Base-by-base conservation (phyloP, 2,329 filamentous ascomycete genomes). In the Cadophora luteo-olivacea region DNA sequence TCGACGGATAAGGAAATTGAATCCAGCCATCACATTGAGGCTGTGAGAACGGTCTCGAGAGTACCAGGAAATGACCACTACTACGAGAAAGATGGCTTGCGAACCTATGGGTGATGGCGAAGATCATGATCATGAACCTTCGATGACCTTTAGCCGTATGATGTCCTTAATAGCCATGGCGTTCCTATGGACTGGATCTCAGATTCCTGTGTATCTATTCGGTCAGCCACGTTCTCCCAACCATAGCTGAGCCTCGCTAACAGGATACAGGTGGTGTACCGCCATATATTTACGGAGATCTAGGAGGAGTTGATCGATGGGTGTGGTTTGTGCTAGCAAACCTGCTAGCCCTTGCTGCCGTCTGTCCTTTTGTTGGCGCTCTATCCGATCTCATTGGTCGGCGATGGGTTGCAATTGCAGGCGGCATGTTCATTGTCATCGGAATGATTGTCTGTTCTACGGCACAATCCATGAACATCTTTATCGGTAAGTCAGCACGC, bases 311-410 rank as follows among this genome's bases (percentile, higher is more conserved):
- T 77, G 82, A 78, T 78, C 68, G 73, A 33, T 77, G 76, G 76
- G 72, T 76, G 9, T 78, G 77, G 77, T 76, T 78, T 55, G 71
- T 82, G 19, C 79, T 82, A 1, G 82, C 80, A 22, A 85, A 88
- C 71, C 79, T 89, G 4, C 82, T 89, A 22, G 82, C 85, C 3
- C 82, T 85, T 58, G 86, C 86, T 3, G 85, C 84, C 4, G 79
- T 89, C 1, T 87, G 85, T 68, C 87, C 87, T 8, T 89, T 92
- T 73, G 89, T 92, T 1, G 90, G 90, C 14, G 85, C 86, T 1
- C 77, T 91, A 0, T 90, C 88, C 0, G 89, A 91, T 79, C 79
- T 91, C 7, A 79, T 90, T 55, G 88, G 89, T 64, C 85, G 89
- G 69, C 83, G 87, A 69, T 86, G 84, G 75, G 87, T 90, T 57